phyloP scores from a whole-genome alignment of 495 filamentous ascomycete species.

The Sabuloglossum arenarium region DNA sequence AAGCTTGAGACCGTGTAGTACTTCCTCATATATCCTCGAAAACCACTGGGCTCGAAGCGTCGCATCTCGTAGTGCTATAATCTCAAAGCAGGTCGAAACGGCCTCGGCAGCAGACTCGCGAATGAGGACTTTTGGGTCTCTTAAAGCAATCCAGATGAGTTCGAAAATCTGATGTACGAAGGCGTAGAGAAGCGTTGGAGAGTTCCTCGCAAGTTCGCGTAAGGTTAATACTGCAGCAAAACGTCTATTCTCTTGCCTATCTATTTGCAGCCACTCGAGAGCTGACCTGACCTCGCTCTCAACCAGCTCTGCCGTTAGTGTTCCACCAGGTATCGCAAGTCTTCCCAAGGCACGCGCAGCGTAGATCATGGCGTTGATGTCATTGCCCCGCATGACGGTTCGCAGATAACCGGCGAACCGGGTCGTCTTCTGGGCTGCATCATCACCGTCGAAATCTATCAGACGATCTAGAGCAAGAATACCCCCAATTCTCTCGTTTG shows the following conservation, averaged over 20 bases:
- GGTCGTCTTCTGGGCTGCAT: conserved; percentile 82
- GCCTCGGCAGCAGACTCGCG: conserved; percentile 80
- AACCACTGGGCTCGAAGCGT: conserved; percentile 71
- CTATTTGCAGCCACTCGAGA: conserved; percentile 88
- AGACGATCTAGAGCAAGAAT: conserved; percentile 79
- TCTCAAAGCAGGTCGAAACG: conserved; percentile 78
- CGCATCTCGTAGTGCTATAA: conserved; percentile 77
- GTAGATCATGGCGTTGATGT: conserved; percentile 65
- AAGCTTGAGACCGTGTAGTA: conserved; percentile 52
- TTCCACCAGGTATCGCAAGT: conserved; percentile 78
- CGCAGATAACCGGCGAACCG: conserved; percentile 82
- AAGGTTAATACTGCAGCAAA: conserved; percentile 84
- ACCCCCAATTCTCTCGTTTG: conserved; percentile 72
- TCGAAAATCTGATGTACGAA: conserved; percentile 83
- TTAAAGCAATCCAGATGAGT: conserved; percentile 81
- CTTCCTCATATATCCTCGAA: conserved; percentile 66
- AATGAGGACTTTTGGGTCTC: conserved; percentile 76
- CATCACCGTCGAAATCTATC: conserved; percentile 90
- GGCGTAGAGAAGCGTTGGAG: conserved; percentile 79
- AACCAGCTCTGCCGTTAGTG: conserved; percentile 86
- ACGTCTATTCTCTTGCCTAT: conserved; percentile 73
- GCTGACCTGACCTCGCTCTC: conserved; percentile 91
- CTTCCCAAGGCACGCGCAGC: conserved; percentile 76
- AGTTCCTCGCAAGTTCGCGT: conserved; percentile 72
- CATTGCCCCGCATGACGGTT: conserved; percentile 68